Base-by-base conservation (phyloP, 768 basidiomycete genomes). In the Collybia nuda region DNA sequence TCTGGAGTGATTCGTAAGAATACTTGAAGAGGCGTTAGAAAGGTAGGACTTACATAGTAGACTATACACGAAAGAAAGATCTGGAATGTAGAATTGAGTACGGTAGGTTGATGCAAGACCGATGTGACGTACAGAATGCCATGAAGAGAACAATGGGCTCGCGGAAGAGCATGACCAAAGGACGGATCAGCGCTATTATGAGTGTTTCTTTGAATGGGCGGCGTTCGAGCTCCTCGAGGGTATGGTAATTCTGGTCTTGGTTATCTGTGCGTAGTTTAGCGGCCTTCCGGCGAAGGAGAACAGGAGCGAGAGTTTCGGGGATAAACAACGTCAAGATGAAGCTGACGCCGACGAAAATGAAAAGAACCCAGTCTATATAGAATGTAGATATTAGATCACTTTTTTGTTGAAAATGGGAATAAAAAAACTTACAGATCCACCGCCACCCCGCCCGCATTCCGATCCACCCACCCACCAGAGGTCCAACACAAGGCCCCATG, bases 281-380 rank as follows among this genome's bases (percentile, higher is more conserved):
- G 14, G 78, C 79, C 45, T 77, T 76, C 21, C 64, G 57, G 5
- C 67, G 67, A 7, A 82, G 70, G 9, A 82, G 54, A 4, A 73
- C 62, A 1, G 79, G 76, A 0, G 75, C 74, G 43, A 79, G 76
- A 1, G 78, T 79, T 60, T 82, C 79, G 14, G 77, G 77, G n/a
- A 78, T 72, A 54, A 77, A 65, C 40, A 78, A 54, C 2, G 71
- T 66, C 36, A 75, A 56, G 44, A 66, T 26, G 55, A 68, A 71
- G 44, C 68, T 68, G 19, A 67, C 54, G 5, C 66, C 70, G 7
- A 69, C 61, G 52, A 77, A 71, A 58, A 76, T 72, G 52, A 76
- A 71, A 29, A 74, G 67, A 55, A 77, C 69, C 73, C 76, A 77
- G 56, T 75, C 24, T 26, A 26, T 7, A 26, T 7, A 7, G 7